phyloP scores from a whole-genome alignment of 441 rosid genomes.

The Rhodomyrtus psidioides region DNA sequence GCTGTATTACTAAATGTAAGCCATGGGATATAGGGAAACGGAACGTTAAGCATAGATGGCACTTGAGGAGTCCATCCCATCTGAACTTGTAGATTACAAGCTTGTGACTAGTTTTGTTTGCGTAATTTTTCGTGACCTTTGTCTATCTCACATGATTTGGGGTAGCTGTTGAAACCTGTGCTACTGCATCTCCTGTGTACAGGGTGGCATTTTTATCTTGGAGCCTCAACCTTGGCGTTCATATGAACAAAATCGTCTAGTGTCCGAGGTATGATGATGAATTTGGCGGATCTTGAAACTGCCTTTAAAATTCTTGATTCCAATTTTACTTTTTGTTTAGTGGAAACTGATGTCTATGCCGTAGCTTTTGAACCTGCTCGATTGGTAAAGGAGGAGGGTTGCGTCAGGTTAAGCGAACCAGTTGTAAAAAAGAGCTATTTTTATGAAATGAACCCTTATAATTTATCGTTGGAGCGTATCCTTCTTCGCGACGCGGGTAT shows the following conservation, averaged over 20 bases:
- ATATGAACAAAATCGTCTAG: slow-evolving; percentile 68
- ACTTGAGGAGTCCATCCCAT: not conserved
- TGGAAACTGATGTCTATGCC: not conserved
- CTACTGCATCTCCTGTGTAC: slow-evolving; percentile 5
- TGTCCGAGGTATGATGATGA: slow-evolving; percentile 53
- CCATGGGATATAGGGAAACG: not conserved
- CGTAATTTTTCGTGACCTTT: not conserved
- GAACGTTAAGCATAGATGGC: not conserved
- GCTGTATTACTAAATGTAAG: not conserved
- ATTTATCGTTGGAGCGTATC: too few relatives aligned
- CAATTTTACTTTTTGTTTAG: not conserved
- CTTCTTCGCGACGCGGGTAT: too few relatives aligned
- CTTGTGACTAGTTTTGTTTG: not conserved
- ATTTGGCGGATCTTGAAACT: not conserved
- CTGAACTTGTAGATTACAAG: not conserved
- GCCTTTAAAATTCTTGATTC: not conserved
- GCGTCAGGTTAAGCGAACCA: too few relatives aligned
- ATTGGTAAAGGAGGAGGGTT: too few relatives aligned
- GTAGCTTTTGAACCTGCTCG: not conserved
- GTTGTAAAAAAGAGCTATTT: too few relatives aligned
- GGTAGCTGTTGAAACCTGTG: not conserved
- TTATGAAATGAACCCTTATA: too few relatives aligned
- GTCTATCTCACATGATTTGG: not conserved
- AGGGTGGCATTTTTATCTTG: slow-evolving; percentile 87
- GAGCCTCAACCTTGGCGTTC: slow-evolving; percentile 99